phyloP scores from a whole-genome alignment of 2,329 filamentous ascomycete genomes.

The Sphaceloma murrayae region DNA sequence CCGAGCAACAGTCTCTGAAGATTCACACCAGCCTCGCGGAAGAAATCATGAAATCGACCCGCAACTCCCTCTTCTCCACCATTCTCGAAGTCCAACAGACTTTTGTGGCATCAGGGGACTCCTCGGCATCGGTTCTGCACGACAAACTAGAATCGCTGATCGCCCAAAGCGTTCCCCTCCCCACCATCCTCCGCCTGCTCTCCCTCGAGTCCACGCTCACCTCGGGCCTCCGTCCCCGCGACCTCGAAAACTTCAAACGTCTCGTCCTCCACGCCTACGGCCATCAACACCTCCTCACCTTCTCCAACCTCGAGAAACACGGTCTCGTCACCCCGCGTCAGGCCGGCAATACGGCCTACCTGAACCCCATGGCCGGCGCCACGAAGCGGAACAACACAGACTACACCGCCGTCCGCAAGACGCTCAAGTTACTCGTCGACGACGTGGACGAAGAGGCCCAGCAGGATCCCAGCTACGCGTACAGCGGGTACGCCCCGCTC shows the following conservation, averaged over 20 bases:
- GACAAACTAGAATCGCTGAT: slow-evolving; percentile 93
- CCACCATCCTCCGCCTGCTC: slow-evolving; percentile 72
- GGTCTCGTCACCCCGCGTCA: slow-evolving; percentile 71
- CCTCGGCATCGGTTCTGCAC: slow-evolving; percentile 62
- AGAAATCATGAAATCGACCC: slow-evolving; percentile 88
- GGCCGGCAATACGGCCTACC: slow-evolving; percentile 61
- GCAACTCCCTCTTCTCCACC: slow-evolving; percentile 79
- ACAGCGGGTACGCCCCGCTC: slow-evolving; percentile 90
- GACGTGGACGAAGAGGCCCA: slow-evolving; percentile 94
- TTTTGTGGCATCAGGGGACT: slow-evolving; percentile 79
- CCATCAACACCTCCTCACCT: slow-evolving; percentile 85
- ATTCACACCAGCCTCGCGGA: slow-evolving; percentile 86
- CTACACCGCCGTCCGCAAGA: slow-evolving; percentile 78
- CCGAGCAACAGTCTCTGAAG: slow-evolving; percentile 86
- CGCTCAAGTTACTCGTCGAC: slow-evolving; percentile 81
- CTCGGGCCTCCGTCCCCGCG: slow-evolving; percentile 77
- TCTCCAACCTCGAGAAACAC: slow-evolving; percentile 79
- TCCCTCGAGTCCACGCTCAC: slow-evolving; percentile 88
- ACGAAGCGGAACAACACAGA: slow-evolving; percentile 50
- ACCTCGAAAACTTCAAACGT: slow-evolving; percentile 81
- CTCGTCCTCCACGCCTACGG: slow-evolving; percentile 88
- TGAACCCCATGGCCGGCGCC: slow-evolving; percentile 64
- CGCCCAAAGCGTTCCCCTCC: slow-evolving; percentile 68
- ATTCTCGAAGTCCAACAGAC: slow-evolving; percentile 92
- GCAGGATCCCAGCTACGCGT: slow-evolving; percentile 94